These are phyloP conservation scores for Erodium trifolium DNA, from an alignment of 441 rosid genomes.

Conservation along the genomic window DNA sequence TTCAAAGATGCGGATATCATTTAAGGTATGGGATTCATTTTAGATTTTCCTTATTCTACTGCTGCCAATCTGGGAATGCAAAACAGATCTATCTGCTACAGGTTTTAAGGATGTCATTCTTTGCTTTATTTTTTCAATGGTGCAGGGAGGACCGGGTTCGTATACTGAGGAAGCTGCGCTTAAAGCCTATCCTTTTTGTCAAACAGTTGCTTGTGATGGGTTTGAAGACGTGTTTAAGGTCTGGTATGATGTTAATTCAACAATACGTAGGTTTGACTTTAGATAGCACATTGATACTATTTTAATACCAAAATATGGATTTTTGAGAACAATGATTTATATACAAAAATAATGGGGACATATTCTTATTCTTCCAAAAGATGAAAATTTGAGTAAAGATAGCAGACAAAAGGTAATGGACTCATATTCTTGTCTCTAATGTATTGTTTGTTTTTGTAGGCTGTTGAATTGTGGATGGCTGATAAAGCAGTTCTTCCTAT, in stretches of 20 bases:
- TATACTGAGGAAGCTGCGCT: constrained; percentile 51
- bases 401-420: neutral
- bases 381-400: neutral
- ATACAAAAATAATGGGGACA: neutral
- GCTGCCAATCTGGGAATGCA: neutral
- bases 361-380: constrained; percentile 1
- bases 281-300: neutral
- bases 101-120: constrained; percentile 1
- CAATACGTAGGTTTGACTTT: constrained; percentile 4
- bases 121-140: constrained; percentile 5
- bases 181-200: constrained; percentile 50
- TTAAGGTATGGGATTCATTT: constrained; percentile 30
- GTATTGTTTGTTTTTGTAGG: constrained; percentile 30
- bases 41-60: neutral
- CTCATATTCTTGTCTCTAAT: neutral
- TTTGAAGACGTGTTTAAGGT: constrained; percentile 60
- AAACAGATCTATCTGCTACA: constrained; percentile 9
- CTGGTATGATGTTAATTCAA: constrained; percentile 4
- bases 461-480: constrained; percentile 90
- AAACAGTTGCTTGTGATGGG: constrained; percentile 47
- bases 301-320: neutral
- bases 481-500: constrained; percentile 89
- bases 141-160: constrained; percentile 47
- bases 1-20: constrained; percentile 37
- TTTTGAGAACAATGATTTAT: neutral